Evolutionary conservation across 306 rosid genomes (phyloP).

Genomic region (Dicorynia guianensis): DNA sequence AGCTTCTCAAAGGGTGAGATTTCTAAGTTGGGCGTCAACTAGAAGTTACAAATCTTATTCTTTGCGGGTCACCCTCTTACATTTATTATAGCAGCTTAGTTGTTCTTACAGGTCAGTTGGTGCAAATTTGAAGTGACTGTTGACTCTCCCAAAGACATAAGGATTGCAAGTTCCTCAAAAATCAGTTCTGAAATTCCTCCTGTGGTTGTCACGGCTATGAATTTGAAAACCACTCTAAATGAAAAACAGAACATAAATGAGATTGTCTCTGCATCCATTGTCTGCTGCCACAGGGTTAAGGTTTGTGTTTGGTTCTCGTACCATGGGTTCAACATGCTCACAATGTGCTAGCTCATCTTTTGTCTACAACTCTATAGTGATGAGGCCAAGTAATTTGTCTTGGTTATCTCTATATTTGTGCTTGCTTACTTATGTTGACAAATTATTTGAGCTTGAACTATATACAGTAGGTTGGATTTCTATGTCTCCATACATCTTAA

Average conservation of each 20-base stretch:
- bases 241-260: conserved; percentile 77
- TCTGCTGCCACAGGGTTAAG: conserved; percentile 88
- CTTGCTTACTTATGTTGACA: conserved; percentile 21
- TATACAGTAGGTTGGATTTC: conserved; percentile 8
- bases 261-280: conserved; percentile 91
- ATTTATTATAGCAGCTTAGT: conserved; percentile 35
- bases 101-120: conserved; percentile 87
- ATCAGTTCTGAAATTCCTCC: conserved; percentile 70
- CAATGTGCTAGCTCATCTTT: conserved; percentile 14
- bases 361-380: neutral
- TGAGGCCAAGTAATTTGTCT: neutral
- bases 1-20: conserved; percentile 79
- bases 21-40: conserved; percentile 2
- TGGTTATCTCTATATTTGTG: neutral
- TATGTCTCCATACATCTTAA: conserved; percentile 15
- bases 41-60: conserved; percentile 19
- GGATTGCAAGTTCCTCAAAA: conserved; percentile 62
- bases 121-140: conserved; percentile 91
- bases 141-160: conserved; percentile 77
- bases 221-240: conserved; percentile 80
- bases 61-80: conserved; percentile 15
- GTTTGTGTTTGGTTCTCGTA: conserved; percentile 52
- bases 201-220: conserved; percentile 77
- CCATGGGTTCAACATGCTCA: conserved; percentile 30
- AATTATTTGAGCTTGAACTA: conserved; percentile 26